These are phyloP conservation scores for Quercus dentata DNA, from an alignment of 306 rosid genomes.

Conservation along the genomic window DNA sequence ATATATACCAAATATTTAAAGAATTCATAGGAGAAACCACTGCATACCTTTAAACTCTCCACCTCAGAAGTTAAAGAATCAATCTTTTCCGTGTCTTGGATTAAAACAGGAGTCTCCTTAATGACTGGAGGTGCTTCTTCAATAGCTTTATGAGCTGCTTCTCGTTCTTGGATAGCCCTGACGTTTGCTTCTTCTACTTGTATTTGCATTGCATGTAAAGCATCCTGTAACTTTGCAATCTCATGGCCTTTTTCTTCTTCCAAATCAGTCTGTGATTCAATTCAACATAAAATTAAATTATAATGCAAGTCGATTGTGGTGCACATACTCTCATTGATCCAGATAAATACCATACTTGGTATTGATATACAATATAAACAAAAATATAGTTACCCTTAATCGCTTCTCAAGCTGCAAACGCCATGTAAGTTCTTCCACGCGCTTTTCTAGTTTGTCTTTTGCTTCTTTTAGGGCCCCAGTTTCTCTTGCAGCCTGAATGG, in stretches of 20 bases:
- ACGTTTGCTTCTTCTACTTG: slow-evolving; percentile 95
- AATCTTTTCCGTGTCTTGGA: slow-evolving; percentile 90
- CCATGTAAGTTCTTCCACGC: slow-evolving; percentile 99
- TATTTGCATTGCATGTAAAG: slow-evolving; percentile 74
- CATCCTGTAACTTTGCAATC: slow-evolving; percentile 67
- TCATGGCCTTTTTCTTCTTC: slow-evolving; percentile 96
- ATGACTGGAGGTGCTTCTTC: slow-evolving; percentile 97
- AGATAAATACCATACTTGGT: slow-evolving; percentile 19
- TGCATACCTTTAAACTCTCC: slow-evolving; percentile 73
- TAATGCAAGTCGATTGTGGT: not conserved
- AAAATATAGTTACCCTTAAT: slow-evolving; percentile 62
- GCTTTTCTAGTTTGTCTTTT: slow-evolving; percentile 97
- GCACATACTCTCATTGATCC: slow-evolving; percentile 14
- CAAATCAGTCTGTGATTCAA: slow-evolving; percentile 74
- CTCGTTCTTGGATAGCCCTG: slow-evolving; percentile 76
- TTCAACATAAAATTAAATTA: slow-evolving; percentile 10
- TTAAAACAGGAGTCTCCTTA: slow-evolving; percentile 92
- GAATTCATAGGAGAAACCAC: slow-evolving; percentile 4
- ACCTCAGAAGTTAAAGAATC: slow-evolving; percentile 75
- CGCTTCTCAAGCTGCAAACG: slow-evolving; percentile 99
- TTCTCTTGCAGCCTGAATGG: slow-evolving; percentile 90
- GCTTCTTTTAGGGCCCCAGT: slow-evolving; percentile 99
- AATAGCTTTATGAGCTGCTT: slow-evolving; percentile 77
- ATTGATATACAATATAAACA: slow-evolving; percentile 5
- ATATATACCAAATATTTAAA: slow-evolving; percentile 3